Percentiles rank a stretch among this genome's conserved stretches.
Conservation (phyloP, 2,329 filamentous ascomycete genomes). For the Fusarium tjaetaba region DNA sequence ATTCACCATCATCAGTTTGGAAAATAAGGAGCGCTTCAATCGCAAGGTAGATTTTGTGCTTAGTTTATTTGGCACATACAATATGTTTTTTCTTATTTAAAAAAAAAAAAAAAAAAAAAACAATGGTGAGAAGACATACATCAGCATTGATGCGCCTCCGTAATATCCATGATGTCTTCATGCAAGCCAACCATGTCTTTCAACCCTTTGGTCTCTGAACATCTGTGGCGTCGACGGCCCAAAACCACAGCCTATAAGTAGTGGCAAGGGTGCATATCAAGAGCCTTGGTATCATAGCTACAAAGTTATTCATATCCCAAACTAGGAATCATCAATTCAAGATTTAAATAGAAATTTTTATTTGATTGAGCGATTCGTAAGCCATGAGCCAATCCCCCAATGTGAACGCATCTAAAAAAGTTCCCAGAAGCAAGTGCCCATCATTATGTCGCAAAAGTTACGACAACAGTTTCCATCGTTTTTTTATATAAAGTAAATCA, state of each 20-base stretch:
- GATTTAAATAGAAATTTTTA: constrained; percentile 25
- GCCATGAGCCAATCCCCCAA: constrained; percentile 25
- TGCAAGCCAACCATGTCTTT: background rate
- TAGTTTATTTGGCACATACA: background rate
- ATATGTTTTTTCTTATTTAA: background rate
- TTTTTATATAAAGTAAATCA: constrained; percentile 32
- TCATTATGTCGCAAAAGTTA: constrained; percentile 36
- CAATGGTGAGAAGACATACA: background rate
- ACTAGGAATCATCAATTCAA: constrained; percentile 11
- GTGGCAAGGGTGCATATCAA: background rate
- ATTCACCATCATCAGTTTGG: background rate
- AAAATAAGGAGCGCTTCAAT: background rate
- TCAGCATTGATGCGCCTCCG: background rate
- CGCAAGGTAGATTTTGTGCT: background rate
- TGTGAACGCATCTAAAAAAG: constrained; percentile 36
- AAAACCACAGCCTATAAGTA: background rate
- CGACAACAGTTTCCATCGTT: constrained; percentile 27
- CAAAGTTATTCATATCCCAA: background rate
- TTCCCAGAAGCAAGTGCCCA: constrained; percentile 32
- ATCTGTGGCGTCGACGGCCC: constrained; percentile 23
- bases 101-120: background rate
- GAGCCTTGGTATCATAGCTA: background rate
- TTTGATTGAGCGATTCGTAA: constrained; percentile 35
- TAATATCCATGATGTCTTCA: background rate
- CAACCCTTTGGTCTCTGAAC: background rate